A percentile compares a stretch with the other conserved stretches of the same genome.
These are phyloP conservation scores for Parmelia sp. DNA, from an alignment of 495 filamentous ascomycete genomes.

Conservation along the genomic window DNA sequence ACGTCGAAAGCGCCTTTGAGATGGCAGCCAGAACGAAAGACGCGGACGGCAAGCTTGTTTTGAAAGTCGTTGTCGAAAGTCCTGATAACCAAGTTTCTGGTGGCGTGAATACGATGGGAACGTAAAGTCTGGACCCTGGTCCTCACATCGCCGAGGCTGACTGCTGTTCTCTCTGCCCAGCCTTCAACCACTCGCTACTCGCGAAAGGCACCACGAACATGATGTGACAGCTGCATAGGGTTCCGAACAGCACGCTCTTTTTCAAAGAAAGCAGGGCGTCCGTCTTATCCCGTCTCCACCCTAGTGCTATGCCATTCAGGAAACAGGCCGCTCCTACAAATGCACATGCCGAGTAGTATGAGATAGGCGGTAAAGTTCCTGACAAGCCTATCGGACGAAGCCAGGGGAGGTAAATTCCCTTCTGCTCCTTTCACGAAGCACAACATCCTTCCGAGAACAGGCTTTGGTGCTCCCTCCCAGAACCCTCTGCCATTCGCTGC, in stretches of 20 bases:
- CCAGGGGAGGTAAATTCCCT: no score
- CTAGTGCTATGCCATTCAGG: no score
- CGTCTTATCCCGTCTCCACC: no score
- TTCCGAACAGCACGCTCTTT: background rate
- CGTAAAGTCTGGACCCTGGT: background rate
- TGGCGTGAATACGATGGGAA: background rate
- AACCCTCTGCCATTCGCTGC: no score
- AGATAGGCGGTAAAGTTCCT: no score
- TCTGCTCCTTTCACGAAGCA: no score
- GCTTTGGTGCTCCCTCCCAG: no score
- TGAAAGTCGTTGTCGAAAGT: constrained; percentile 73
- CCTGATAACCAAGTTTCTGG: background rate
- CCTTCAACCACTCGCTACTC: background rate
- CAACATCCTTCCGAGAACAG: no score
- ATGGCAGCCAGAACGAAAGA: constrained; percentile 79
- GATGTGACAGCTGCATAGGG: background rate
- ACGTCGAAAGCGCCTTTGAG: constrained; percentile 63
- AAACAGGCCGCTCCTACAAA: no score
- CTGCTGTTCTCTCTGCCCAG: background rate
- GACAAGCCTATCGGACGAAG: no score
- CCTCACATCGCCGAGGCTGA: background rate
- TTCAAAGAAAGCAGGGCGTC: background rate
- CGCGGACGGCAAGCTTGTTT: constrained; percentile 65
- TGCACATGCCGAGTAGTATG: no score
- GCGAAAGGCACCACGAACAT: background rate